These are phyloP conservation scores for Nakazawaea ambrosiae DNA, from an alignment of 805 yeast species.

Conservation along the genomic window DNA sequence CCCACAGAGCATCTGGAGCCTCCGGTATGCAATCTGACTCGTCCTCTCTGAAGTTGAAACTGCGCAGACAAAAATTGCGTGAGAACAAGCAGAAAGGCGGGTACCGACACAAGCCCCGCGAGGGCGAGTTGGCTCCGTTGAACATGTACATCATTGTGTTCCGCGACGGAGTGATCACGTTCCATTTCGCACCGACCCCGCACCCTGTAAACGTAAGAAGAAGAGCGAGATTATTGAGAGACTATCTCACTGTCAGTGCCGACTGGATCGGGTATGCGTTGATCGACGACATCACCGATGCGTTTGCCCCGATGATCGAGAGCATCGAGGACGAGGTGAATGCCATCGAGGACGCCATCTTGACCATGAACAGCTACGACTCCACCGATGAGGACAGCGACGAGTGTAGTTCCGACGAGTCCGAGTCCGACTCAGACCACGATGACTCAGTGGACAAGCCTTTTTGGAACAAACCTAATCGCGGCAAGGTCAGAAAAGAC, in stretches of 20 bases:
- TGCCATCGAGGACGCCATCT: slow-evolving; percentile 86
- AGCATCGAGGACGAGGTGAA: slow-evolving; percentile 92
- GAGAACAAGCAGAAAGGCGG: slow-evolving; percentile 15
- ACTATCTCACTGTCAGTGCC: slow-evolving; percentile 82
- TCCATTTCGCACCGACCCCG: slow-evolving; percentile 92
- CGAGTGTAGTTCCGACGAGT: slow-evolving; percentile 17
- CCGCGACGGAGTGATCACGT: slow-evolving; percentile 83
- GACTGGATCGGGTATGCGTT: slow-evolving; percentile 98
- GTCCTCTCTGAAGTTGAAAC: slow-evolving; percentile 13
- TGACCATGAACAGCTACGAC: slow-evolving; percentile 72
- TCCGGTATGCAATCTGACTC: too few species aligned
- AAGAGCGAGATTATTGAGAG: slow-evolving; percentile 80
- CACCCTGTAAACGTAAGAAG: slow-evolving; percentile 95
- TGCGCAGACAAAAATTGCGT: slow-evolving; percentile 12
- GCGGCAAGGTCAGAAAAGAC: slow-evolving; percentile 18
- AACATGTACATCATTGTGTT: slow-evolving; percentile 92
- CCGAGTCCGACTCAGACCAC: slow-evolving; percentile 20
- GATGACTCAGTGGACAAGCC: slow-evolving; percentile 28
- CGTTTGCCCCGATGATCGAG: slow-evolving; percentile 94
- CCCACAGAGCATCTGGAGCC: too few species aligned
- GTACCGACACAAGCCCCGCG: slow-evolving; percentile 16
- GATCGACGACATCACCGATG: slow-evolving; percentile 95
- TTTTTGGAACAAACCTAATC: slow-evolving; percentile 19
- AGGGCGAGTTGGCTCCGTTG: slow-evolving; percentile 73
- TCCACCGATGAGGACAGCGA: slow-evolving; percentile 29